phyloP scores from a whole-genome alignment of 1,139 yeast genomes.

The Eremothecium cymbalariae region DNA sequence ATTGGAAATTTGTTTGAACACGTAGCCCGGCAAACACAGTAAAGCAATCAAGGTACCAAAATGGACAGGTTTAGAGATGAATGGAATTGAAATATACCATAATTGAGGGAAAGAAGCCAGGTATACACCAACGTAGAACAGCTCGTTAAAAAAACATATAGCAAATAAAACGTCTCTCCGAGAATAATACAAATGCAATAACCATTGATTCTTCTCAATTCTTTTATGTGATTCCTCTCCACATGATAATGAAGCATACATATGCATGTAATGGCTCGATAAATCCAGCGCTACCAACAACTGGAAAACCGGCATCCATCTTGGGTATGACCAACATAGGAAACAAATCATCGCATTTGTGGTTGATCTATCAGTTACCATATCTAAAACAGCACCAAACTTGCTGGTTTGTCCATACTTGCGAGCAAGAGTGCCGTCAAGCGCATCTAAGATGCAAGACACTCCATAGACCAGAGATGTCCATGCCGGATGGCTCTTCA shows the following conservation, averaged over 20 bases:
- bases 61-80: slow-evolving; percentile 35
- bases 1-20: slow-evolving; percentile 85
- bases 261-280: slow-evolving; percentile 96
- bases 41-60: slow-evolving; percentile 55
- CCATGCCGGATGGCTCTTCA: slow-evolving; percentile 74
- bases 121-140: slow-evolving; percentile 85
- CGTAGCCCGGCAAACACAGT: slow-evolving; percentile 76
- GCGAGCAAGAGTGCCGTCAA: slow-evolving; percentile 95
- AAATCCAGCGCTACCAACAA: slow-evolving; percentile 76
- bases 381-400: slow-evolving; percentile 94
- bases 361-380: slow-evolving; percentile 98
- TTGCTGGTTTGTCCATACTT: slow-evolving; percentile 79
- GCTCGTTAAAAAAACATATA: slow-evolving; percentile 88
- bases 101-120: slow-evolving; percentile 46
- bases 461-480: slow-evolving; percentile 74
- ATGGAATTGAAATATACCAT: slow-evolving; percentile 29
- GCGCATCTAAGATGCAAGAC: slow-evolving; percentile 89
- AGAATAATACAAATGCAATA: slow-evolving; percentile 79
- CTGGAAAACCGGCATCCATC: slow-evolving; percentile 60
- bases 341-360: slow-evolving; percentile 85
- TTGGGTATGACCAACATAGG: slow-evolving; percentile 73
- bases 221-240: slow-evolving; percentile 82
- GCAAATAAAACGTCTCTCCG: slow-evolving; percentile 74
- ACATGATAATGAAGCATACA: slow-evolving; percentile 83
- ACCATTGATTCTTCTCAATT: slow-evolving; percentile 62